phyloP scores from a whole-genome alignment of 345 rosid genomes.

The Kernera saxatilis region DNA sequence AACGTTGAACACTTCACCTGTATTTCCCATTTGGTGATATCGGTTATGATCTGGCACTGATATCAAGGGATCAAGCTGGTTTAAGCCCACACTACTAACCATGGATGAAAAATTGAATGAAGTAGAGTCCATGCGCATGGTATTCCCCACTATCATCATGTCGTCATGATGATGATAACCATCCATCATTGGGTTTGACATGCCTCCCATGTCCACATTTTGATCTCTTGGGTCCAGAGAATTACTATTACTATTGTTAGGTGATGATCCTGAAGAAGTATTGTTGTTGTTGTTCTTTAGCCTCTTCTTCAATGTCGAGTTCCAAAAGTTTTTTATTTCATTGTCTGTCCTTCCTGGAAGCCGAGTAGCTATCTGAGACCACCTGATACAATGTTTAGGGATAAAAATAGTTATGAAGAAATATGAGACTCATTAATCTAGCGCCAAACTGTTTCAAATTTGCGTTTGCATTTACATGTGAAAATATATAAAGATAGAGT shows the following conservation, averaged over 20 bases:
- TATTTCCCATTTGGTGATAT: conserved; percentile 38
- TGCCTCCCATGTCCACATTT: conserved; percentile 24
- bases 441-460: not conserved
- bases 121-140: conserved; percentile 48
- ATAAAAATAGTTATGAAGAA: not conserved
- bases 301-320: conserved; percentile 77
- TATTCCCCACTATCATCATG: conserved; percentile 35
- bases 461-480: not conserved
- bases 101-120: conserved; percentile 36
- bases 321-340: conserved; percentile 95
- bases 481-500: not conserved
- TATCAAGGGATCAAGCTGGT: conserved; percentile 42
- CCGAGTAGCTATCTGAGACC: conserved; percentile 93
- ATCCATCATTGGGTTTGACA: conserved; percentile 37
- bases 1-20: conserved; percentile 33
- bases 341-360: conserved; percentile 93
- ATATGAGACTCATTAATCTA: not conserved
- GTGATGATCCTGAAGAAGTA: conserved; percentile 44
- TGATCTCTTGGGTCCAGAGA: conserved; percentile 47
- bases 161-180: conserved; percentile 35
- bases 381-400: conserved; percentile 33
- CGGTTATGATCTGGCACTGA: conserved; percentile 27
- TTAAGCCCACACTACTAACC: conserved; percentile 16
- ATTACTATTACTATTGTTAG: conserved; percentile 49
- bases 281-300: conserved; percentile 36